Base-by-base conservation (phyloP, 495 filamentous ascomycete genomes). In the Lophium mytilinum region DNA sequence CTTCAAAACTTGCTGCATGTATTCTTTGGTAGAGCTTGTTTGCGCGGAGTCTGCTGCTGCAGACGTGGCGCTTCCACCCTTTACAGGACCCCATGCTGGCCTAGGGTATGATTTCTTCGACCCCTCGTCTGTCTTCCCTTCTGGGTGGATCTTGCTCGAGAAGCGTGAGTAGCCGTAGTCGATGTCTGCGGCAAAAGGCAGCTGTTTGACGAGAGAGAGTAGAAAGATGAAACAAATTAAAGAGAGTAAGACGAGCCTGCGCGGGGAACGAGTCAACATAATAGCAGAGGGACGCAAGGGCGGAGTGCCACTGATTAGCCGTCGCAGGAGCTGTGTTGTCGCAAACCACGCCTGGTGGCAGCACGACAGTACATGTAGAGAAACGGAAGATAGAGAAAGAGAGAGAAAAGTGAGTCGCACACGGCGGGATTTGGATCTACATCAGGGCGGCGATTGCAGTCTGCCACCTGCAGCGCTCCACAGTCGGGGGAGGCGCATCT, bases 1-100 rank as follows among this genome's bases (percentile, higher is more conserved):
- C 7, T 66, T 58, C 11, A 72, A 54, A 50, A 72, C 55, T 21
- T 59, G 41, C 41, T 62, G 60, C 58, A 69, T 56, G 37, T 68
- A 66, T 24, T 48, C 47, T 42, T 66, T 62, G 11, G 54, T 18
- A 37, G 57, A 5, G 52, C 37, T 10, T 52, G 46, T 21, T n/a
- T 46, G 9, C 18, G 45, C 24, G 21, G 51, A 17, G 50, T 24
- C 51, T n/a, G 11, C 7, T 18, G 43, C 19, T 58, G 55, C 9
- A 47, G 37, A n/a, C 45, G 50, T 33, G 15, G 46, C 37, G 41
- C 8, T 37, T 48, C 7, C 17, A 18, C 6, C 17, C 14, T 49
- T 56, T 19, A 39, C 40, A n/a, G 11, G 15, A 3, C 24, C 11
- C n/a, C 4, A 56, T 37, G 17, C 17, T 18, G 30, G 35, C 56